Evolutionary conservation across 352 stramenopile species (phyloP), one percentile per base, ranked within the genome.

Genomic region (Globisporangium cystogenes): DNA sequence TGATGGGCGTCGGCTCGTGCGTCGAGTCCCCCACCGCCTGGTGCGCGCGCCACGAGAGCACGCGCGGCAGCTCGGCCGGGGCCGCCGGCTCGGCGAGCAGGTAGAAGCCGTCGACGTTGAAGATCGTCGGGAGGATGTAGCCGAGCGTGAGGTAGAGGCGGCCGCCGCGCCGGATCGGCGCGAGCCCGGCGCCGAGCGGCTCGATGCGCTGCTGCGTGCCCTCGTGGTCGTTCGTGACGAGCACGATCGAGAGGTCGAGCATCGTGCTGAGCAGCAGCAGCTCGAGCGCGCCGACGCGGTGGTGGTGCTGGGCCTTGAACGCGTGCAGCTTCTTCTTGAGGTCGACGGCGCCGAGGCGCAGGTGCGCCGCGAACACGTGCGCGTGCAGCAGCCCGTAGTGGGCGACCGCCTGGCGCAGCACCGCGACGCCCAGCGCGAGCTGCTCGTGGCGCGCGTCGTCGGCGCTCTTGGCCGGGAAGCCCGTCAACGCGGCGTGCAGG

Each of bases 151-250:
- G 15, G n/a, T 51, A 56, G 47, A 90, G 59, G 11, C 71, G 69
- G 1, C 64, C 72, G 20, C 83, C 83, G 15, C 57, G 60, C 4
- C 82, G 74, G 23, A 94, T 76, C 3, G 78, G 62, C 21, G 60
- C 56, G 18, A 90, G 39, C 5, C 61, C 67, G 8, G 65, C 35
- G 14, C 33, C 33, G 21, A 91, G 65, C 2, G 83, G 83, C 12
- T 71, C 31, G 43, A 94, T 85, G 47, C 70, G 63, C 24, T 88
- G 75, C 27, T 87, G 61, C 0, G 78, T 83, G 8, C 76, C 78
- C 24, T 84, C 59, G 53, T 93, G 80, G 62, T 94, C 83, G 55
- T 94, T 92, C 7, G 82, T 90, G 51, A 94, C 67, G 27, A 94
- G 62, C 18, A 66, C 63, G 52, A 94, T 87, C 0, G 67, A 76